Base-by-base conservation (phyloP, 2,329 filamentous ascomycete genomes). In the Monosporascus cannonballus region DNA sequence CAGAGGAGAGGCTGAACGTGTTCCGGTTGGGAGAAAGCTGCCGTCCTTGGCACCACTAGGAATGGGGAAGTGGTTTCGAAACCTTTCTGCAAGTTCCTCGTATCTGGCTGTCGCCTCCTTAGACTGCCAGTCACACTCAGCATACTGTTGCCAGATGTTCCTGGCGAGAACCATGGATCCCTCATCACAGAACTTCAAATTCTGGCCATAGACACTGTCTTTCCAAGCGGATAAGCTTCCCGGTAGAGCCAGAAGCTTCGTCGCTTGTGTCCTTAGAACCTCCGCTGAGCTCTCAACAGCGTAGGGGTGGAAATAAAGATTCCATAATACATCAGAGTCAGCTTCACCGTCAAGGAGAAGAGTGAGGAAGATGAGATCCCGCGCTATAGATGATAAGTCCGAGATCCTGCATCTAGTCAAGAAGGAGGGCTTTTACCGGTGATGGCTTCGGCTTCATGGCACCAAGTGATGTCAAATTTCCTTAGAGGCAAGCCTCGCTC, bases 391-490 rank as follows among this genome's bases (percentile, higher is more conserved):
- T 46, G 51, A 52, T 51, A 55, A 55, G 36, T 18, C 27, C 17
- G 15, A 14, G 22, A 11, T 41, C 18, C n/a, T 22, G 5, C 17
- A 6, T 27, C 3, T 34, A 37, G 8, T 14, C 27, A 1, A n/a
- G 9, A 3, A 30, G 17, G 27, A 18, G 24, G 54, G 30, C 4
- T 14, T 71, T 50, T 59, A 80, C 80, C 78, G 48, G 82, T 68
- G 49, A 81, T 69, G 18, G 71, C 72, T 14, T 73, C 65, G 27
- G 81, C 71, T 45, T 70, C 57, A 61, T 85, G 80, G 61, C 80
- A 84, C 52, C 74, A 80, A 2, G 82, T 85, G 44, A 84, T 67
- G 56, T 82, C 78, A 4, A 83, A 64, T 39, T 71, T 72, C 42
- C 76, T 63, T 27, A 56, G 44, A 8, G 69, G 64, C 27, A 74